phyloP scores from a whole-genome alignment of 257 asterid species.

The Solanum piurae region DNA sequence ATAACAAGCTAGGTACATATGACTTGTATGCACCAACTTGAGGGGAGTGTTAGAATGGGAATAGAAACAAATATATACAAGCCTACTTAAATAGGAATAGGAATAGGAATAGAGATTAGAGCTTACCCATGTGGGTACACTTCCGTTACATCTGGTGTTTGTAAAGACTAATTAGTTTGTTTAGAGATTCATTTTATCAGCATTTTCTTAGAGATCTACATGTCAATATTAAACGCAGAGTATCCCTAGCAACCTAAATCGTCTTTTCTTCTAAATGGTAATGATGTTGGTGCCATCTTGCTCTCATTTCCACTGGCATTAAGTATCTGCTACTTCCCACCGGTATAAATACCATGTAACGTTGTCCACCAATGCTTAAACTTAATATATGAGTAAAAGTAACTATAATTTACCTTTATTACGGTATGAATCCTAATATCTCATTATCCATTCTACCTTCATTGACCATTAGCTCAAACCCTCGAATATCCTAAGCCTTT shows the following conservation, averaged over 20 bases:
- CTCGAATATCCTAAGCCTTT: not conserved
- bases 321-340: not conserved
- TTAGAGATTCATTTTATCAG: not conserved
- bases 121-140: not conserved
- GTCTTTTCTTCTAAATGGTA: not conserved
- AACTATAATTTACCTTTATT: not conserved
- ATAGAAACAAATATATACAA: not conserved
- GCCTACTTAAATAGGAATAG: not conserved
- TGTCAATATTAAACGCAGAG: not conserved
- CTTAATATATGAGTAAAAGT: not conserved
- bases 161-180: not conserved
- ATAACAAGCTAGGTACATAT: not conserved
- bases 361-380: not conserved
- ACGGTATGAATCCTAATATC: not conserved
- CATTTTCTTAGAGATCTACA: not conserved
- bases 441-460: not conserved
- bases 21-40: not conserved
- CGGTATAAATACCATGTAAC: not conserved
- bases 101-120: not conserved
- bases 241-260: not conserved
- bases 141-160: not conserved
- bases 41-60: not conserved
- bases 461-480: not conserved
- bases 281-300: not conserved
- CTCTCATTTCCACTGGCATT: not conserved